phyloP scores from a whole-genome alignment of 345 rosid genomes.

The Zanthoxylum bungeanum region DNA sequence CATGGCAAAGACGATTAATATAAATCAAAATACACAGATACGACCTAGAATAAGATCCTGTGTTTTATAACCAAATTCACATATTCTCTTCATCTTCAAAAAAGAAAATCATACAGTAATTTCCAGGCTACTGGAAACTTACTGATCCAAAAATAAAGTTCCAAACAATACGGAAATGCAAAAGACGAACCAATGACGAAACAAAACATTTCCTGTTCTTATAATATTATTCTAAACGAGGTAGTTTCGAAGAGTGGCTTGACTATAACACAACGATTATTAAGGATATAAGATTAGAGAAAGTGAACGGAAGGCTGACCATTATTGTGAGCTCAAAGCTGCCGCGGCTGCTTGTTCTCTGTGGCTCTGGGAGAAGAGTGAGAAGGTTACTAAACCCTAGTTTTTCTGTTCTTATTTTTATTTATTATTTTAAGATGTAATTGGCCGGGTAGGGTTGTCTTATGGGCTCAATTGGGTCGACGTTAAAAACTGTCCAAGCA shows the following conservation, averaged over 20 bases:
- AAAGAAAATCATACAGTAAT: not conserved
- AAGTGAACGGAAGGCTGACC: not conserved
- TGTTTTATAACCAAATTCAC: not conserved
- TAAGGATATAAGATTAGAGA: not conserved
- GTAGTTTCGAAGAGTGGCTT: too few relatives aligned
- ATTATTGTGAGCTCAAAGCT: not conserved
- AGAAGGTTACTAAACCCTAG: conserved; percentile 7
- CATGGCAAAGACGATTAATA: not conserved
- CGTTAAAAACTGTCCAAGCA: not conserved
- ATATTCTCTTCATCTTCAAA: not conserved
- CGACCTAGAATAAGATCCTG: not conserved
- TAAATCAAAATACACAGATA: too few relatives aligned
- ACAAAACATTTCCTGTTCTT: not conserved
- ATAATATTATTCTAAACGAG: not conserved
- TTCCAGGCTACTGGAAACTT: not conserved
- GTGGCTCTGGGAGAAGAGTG: not conserved
- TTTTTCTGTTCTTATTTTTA: not conserved
- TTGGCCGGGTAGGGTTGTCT: not conserved
- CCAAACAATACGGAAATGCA: not conserved
- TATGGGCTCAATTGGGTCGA: not conserved
- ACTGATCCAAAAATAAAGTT: not conserved
- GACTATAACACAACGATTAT: too few relatives aligned
- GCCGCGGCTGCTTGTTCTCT: not conserved
- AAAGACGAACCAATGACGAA: not conserved
- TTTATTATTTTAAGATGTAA: not conserved